Percentiles rank a stretch among this genome's conserved stretches.
Evolutionary conservation across 2,329 filamentous ascomycete genomes (phyloP).

Genomic region (Trichophyton simii): DNA sequence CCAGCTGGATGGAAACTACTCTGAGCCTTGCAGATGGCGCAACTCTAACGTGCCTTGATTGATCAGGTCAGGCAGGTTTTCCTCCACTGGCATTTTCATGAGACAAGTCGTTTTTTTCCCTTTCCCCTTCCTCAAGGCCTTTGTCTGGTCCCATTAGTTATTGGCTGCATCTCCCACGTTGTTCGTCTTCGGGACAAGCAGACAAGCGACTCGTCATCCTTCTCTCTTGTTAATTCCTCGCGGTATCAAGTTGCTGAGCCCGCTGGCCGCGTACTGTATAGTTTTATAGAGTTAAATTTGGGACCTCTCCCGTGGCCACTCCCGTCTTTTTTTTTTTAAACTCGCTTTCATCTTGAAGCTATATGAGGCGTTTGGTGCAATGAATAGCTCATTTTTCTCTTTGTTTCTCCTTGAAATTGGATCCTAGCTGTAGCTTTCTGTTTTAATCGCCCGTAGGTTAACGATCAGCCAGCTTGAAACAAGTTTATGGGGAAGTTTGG

Average conservation of each 20-base stretch:
- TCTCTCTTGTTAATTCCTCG: background rate
- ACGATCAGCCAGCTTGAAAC: background rate
- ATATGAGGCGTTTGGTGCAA: background rate
- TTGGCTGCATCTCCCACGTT: background rate
- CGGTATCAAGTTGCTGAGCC: background rate
- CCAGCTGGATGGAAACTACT: slow-evolving; percentile 1
- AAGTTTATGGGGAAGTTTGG: background rate
- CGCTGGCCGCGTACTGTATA: too few species aligned
- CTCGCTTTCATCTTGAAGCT: background rate
- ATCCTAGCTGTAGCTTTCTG: background rate
- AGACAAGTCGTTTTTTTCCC: background rate
- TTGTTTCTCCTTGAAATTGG: background rate
- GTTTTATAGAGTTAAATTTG: too few species aligned
- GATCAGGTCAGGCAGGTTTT: background rate
- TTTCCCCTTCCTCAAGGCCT: too few species aligned
- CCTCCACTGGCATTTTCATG: background rate
- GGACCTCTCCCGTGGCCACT: background rate
- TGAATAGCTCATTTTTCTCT: background rate
- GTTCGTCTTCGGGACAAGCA: background rate
- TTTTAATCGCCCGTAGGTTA: background rate
- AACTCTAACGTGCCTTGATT: slow-evolving; percentile 3
- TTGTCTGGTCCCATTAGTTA: background rate
- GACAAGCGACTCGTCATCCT: background rate
- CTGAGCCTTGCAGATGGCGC: background rate
- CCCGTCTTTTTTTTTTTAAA: background rate